Percentiles rank a stretch among this genome's conserved stretches.
phyloP scores from a whole-genome alignment of 2,329 filamentous ascomycete genomes.

The Sporothrix curviconia region DNA sequence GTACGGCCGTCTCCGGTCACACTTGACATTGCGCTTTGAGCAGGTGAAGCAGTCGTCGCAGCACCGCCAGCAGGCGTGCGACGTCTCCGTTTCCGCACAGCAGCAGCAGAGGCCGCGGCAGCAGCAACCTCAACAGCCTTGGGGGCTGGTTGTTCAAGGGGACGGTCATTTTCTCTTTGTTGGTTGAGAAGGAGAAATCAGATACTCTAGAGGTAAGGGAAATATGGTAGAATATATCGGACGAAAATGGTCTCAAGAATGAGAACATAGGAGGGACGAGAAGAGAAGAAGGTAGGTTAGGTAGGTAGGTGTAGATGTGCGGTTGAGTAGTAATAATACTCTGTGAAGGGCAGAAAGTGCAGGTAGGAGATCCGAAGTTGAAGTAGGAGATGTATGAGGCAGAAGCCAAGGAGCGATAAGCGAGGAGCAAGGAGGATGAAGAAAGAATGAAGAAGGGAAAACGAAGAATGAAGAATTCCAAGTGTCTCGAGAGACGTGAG shows the following conservation, averaged over 20 bases:
- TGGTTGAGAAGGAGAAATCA: background rate
- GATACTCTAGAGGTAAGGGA: background rate
- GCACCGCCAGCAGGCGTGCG: slow-evolving; percentile 83
- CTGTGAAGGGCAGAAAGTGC: no score
- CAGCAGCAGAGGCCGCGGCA: slow-evolving; percentile 27
- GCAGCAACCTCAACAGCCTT: slow-evolving; percentile 32
- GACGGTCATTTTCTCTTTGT: slow-evolving; percentile 39
- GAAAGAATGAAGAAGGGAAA: background rate
- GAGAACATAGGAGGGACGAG: slow-evolving; percentile 16
- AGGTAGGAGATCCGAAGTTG: slow-evolving; percentile 24
- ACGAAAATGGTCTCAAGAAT: background rate
- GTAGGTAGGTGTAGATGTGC: slow-evolving; percentile 21
- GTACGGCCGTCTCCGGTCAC: slow-evolving; percentile 86
- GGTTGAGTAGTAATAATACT: no score
- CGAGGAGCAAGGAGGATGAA: background rate
- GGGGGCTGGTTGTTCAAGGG: slow-evolving; percentile 39
- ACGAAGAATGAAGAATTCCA: background rate
- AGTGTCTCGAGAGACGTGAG: background rate
- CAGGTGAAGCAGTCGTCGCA: slow-evolving; percentile 95
- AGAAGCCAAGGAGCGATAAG: slow-evolving; percentile 1
- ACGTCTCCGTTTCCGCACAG: slow-evolving; percentile 67
- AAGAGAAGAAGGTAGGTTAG: slow-evolving; percentile 11
- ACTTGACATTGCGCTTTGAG: slow-evolving; percentile 73
- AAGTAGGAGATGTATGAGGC: slow-evolving; percentile 13
- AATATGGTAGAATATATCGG: background rate